A percentile compares a stretch with the other conserved stretches of the same genome.
Conservation (phyloP, 2,329 filamentous ascomycete genomes). For the Tolypocladium paradoxum region DNA sequence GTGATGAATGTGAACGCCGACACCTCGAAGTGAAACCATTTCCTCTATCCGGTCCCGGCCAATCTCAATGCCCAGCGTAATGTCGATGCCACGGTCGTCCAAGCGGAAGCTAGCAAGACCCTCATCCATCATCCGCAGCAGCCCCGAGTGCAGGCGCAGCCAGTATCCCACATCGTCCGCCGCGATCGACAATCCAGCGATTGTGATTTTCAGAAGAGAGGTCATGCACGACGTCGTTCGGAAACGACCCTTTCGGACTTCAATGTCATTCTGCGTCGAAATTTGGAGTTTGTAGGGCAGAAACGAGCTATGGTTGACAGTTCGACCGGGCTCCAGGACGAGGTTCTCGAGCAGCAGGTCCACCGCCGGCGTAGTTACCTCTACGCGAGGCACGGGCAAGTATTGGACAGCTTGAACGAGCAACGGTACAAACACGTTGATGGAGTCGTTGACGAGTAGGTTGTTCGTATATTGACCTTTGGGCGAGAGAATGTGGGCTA, state of each 20-base stretch:
- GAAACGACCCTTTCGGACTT: slow-evolving; percentile 63
- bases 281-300: slow-evolving; percentile 74
- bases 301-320: slow-evolving; percentile 79
- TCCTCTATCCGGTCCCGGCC: slow-evolving; percentile 68
- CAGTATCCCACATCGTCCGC: slow-evolving; percentile 88
- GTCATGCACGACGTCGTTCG: slow-evolving; percentile 53
- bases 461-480: slow-evolving; percentile 52
- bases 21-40: slow-evolving; percentile 65
- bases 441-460: slow-evolving; percentile 62
- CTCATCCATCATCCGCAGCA: slow-evolving; percentile 67
- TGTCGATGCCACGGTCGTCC: slow-evolving; percentile 78
- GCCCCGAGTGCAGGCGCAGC: slow-evolving; percentile 65
- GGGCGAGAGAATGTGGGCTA: slow-evolving; percentile 61
- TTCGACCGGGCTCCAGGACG: slow-evolving; percentile 77
- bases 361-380: slow-evolving; percentile 71
- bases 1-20: slow-evolving; percentile 76
- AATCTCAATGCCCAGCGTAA: slow-evolving; percentile 76
- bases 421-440: slow-evolving; percentile 73
- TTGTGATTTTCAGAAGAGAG: slow-evolving; percentile 64
- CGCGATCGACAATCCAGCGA: slow-evolving; percentile 73
- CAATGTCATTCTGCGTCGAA: slow-evolving; percentile 76
- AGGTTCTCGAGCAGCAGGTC: slow-evolving; percentile 85
- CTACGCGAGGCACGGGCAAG: slow-evolving; percentile 81
- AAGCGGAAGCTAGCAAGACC: slow-evolving; percentile 79
- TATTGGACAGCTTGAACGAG: slow-evolving; percentile 71